These are phyloP conservation scores for Herpetomonas tarakana DNA, from an alignment of 208 protist genomes.

Conservation along the genomic window DNA sequence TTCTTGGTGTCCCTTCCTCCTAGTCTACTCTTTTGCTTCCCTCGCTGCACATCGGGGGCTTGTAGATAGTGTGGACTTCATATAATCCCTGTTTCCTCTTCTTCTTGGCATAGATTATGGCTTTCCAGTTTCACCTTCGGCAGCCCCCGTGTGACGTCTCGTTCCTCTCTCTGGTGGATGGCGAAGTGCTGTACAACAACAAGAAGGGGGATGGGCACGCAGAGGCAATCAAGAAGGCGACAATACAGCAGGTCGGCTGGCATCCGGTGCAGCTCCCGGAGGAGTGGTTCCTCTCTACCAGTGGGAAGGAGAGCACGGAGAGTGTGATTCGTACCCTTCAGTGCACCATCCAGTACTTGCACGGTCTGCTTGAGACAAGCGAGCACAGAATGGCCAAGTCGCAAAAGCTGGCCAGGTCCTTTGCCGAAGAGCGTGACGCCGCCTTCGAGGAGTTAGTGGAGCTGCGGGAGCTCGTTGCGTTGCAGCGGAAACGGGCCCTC, in stretches of 20 bases:
- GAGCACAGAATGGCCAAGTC: conserved; percentile 9
- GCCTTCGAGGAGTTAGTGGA: conserved; percentile 69
- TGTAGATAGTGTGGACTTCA: too few species aligned
- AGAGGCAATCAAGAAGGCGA: conserved; percentile 43
- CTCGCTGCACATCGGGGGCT: too few species aligned
- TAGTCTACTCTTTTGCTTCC: too few species aligned
- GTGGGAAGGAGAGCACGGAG: conserved; percentile 22
- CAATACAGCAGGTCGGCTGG: conserved; percentile 68
- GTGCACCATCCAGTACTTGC: conserved; percentile 77
- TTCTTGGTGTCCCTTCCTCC: too few species aligned
- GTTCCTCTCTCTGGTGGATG: conserved; percentile 68
- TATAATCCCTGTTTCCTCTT: conserved; percentile 18
- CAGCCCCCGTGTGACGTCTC: conserved; percentile 63
- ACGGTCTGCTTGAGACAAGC: conserved; percentile 23
- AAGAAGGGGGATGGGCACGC: conserved; percentile 22
- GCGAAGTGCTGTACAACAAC: conserved; percentile 51
- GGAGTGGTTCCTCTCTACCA: conserved; percentile 65
- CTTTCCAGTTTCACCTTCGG: conserved; percentile 52
- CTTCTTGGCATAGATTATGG: conserved; percentile 21
- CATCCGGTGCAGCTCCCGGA: conserved; percentile 39
- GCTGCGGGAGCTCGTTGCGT: conserved; percentile 40
- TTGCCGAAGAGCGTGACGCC: conserved; percentile 37
- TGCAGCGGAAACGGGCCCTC: conserved; percentile 24
- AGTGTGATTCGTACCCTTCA: conserved; percentile 57
- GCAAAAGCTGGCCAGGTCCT: conserved; percentile 16